Evolutionary conservation across 148 eudicot genomes (phyloP).

Genomic region (Euryodendron excelsum): DNA sequence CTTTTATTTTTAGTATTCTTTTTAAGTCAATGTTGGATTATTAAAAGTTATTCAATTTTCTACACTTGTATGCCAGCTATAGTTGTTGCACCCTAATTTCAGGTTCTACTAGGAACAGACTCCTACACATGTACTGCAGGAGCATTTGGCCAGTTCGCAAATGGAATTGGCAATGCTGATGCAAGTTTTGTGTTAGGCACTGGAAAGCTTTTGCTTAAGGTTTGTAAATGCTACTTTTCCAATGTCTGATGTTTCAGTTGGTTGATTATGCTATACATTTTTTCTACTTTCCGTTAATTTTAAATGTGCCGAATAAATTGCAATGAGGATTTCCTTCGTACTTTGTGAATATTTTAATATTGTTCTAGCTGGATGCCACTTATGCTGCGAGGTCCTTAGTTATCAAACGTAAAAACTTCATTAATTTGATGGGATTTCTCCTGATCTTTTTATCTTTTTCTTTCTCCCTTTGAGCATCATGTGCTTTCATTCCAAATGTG

Average conservation of each 20-base stretch:
- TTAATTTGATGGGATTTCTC: too few relatives aligned
- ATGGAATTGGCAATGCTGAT: conserved; percentile 92
- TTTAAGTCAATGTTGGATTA: background rate
- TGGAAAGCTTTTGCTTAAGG: conserved; percentile 87
- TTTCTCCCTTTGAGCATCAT: background rate
- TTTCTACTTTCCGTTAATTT: background rate
- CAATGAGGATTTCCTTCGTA: background rate
- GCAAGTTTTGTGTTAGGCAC: conserved; percentile 89
- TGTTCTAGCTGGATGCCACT: background rate
- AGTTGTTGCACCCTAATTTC: conserved; percentile 8
- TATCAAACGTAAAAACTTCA: too few relatives aligned
- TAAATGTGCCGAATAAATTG: background rate
- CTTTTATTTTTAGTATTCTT: background rate
- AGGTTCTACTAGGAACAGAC: conserved; percentile 86
- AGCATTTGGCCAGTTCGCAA: conserved; percentile 94
- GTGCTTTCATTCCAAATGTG: too few relatives aligned
- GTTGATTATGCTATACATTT: background rate
- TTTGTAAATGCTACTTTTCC: conserved; percentile 14
- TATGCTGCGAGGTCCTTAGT: background rate
- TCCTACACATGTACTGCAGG: conserved; percentile 96
- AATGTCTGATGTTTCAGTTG: background rate
- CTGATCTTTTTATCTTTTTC: too few relatives aligned
- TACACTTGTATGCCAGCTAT: background rate
- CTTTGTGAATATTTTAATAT: background rate
- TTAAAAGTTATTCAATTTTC: background rate